Evolutionary conservation across 1,284 basidiomycete genomes (phyloP), one percentile per base, ranked within the genome.

Genomic region (Neotropicomus parvogracilis): DNA sequence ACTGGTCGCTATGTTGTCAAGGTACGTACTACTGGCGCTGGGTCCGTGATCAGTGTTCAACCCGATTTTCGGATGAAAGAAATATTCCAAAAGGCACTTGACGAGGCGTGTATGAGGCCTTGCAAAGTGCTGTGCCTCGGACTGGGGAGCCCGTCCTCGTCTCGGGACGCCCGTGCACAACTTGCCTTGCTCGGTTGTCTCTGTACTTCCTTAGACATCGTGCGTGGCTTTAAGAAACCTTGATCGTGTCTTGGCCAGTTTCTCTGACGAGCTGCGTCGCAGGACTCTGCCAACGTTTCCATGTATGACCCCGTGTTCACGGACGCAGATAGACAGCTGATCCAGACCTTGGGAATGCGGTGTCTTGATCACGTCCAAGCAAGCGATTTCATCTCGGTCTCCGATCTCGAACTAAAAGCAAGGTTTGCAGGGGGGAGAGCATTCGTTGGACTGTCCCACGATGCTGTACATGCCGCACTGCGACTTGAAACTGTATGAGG

Each of bases 381-480:
- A 74, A 54, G 58, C 50, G 46, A 38, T 28, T 48, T 52, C 38
- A 38, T 34, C 19, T 33, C 42, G 33, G 28, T 13, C 44, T 28
- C 26, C 34, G 11, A 31, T 44, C 36, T 46, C 32, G 43, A 35
- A 40, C 60, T 54, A 4, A 60, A 36, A 17, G 40, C 27, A 28
- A 46, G 43, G 33, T 47, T 29, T 42, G 36, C 54, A 77, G 74
- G 66, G 70, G 40, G 66, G 64, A 44, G 60, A 59, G 37, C 67
- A 77, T 54, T 53, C 61, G 12, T 42, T 75, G 40, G 46, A 50
- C 24, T 48, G 54, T 53, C 77, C 79, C 52, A 86, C 83, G 40
- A 70, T 88, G 47, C 70, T 81, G 46, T 87, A 79, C 68, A 87
- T 88, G 85, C 86, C 85, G 27, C 85, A 88, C 62, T 88, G 86